Evolutionary conservation across 2,329 filamentous ascomycete genomes (phyloP).

Genomic region (Ceratocystis ficicola): DNA sequence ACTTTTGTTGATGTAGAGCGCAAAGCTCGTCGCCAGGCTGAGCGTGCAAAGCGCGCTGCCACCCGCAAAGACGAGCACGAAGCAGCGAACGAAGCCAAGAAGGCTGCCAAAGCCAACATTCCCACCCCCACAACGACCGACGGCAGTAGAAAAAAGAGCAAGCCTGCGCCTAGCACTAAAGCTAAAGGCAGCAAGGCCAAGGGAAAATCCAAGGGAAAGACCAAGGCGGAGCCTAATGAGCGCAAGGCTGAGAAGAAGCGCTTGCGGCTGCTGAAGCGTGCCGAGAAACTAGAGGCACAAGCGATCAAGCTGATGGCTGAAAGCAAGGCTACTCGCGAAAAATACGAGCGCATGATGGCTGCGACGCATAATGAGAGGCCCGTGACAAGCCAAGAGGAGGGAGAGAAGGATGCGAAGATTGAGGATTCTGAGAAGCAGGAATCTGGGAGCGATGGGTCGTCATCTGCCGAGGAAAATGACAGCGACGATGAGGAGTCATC

Average conservation of each 20-base stretch:
- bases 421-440: background rate
- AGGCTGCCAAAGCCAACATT: slow-evolving; percentile 12
- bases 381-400: background rate
- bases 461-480: background rate
- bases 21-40: slow-evolving; percentile 21
- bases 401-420: background rate
- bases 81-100: slow-evolving; percentile 9
- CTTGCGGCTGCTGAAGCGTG: slow-evolving; percentile 31
- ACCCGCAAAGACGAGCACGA: slow-evolving; percentile 13
- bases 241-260: slow-evolving; percentile 32
- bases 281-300: slow-evolving; percentile 33
- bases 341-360: slow-evolving; percentile 15
- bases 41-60: slow-evolving; percentile 18
- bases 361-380: slow-evolving; percentile 23
- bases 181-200: slow-evolving; percentile 21
- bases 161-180: background rate
- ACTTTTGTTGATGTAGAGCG: slow-evolving; percentile 13
- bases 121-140: background rate
- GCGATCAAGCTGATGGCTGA: slow-evolving; percentile 31
- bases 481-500: background rate
- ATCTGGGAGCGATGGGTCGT: background rate
- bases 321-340: slow-evolving; percentile 19
- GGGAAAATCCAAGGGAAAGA: slow-evolving; percentile 27
- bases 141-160: background rate
- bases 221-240: slow-evolving; percentile 26